These are phyloP conservation scores for Lizonia empirigonia DNA, from an alignment of 2,329 filamentous ascomycete genomes.

Conservation along the genomic window DNA sequence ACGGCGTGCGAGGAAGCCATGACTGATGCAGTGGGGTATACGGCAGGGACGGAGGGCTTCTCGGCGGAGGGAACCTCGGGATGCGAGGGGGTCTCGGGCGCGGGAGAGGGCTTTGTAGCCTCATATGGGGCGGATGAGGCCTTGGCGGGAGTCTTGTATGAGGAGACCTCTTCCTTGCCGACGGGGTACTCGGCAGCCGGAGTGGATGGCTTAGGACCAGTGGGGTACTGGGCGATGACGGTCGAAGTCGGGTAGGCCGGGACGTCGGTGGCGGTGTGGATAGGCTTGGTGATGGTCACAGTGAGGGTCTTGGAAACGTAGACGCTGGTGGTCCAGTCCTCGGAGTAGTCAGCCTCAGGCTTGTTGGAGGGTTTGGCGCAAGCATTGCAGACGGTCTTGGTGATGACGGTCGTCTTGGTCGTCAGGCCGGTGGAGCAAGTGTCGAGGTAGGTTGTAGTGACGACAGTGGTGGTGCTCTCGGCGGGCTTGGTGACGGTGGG, in stretches of 20 bases:
- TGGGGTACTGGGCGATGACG: slow-evolving; percentile 14
- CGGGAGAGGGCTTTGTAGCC: slow-evolving; percentile 2
- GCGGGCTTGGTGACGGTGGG: slow-evolving; percentile 14
- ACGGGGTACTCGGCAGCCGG: slow-evolving; percentile 17
- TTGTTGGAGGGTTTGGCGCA: slow-evolving; percentile 28
- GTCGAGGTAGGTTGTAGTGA: slow-evolving; percentile 41
- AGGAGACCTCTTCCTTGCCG: slow-evolving; percentile 16
- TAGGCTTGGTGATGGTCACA: slow-evolving; percentile 42
- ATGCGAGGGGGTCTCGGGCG: slow-evolving; percentile 10
- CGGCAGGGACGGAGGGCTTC: not conserved
- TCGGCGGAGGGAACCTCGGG: slow-evolving; percentile 8
- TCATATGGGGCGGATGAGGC: slow-evolving; percentile 3
- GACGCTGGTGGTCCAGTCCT: slow-evolving; percentile 42
- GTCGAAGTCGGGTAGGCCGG: slow-evolving; percentile 21
- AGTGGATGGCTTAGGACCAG: slow-evolving; percentile 17
- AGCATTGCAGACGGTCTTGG: slow-evolving; percentile 34
- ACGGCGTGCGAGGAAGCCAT: slow-evolving; percentile 8
- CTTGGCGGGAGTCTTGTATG: slow-evolving; percentile 14
- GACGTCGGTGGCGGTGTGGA: slow-evolving; percentile 25
- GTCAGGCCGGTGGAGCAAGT: slow-evolving; percentile 45
- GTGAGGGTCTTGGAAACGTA: slow-evolving; percentile 39
- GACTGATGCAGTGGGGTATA: not conserved
- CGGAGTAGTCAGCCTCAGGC: slow-evolving; percentile 26
- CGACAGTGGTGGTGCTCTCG: slow-evolving; percentile 17
- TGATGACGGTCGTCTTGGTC: slow-evolving; percentile 40